Conservation (phyloP, 257 asterid species). For the Echites panduratus region DNA sequence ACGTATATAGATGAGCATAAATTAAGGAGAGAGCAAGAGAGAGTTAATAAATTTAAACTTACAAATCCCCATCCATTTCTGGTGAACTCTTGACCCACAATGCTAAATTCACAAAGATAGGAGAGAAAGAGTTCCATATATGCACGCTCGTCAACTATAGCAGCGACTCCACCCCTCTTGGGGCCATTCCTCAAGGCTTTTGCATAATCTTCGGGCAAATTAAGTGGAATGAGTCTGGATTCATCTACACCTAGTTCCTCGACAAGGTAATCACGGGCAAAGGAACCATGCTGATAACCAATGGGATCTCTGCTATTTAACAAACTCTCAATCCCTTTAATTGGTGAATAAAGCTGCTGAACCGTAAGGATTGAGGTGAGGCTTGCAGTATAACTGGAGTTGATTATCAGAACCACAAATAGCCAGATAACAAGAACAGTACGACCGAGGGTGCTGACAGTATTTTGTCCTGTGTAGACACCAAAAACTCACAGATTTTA, state of each 20-base stretch:
- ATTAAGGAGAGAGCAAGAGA: background rate
- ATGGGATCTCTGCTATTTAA: slow-evolving; percentile 32
- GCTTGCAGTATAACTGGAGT: slow-evolving; percentile 61
- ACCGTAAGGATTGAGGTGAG: slow-evolving; percentile 66
- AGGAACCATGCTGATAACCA: slow-evolving; percentile 54
- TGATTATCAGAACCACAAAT: slow-evolving; percentile 52
- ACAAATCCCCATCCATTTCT: slow-evolving; percentile 68
- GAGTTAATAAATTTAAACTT: slow-evolving; percentile 21
- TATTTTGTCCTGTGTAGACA: slow-evolving; percentile 49
- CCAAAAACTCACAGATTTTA: background rate
- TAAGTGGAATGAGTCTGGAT: slow-evolving; percentile 51
- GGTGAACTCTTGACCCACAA: slow-evolving; percentile 55
- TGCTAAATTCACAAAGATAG: slow-evolving; percentile 39
- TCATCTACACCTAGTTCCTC: slow-evolving; percentile 44
- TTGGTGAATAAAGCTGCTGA: slow-evolving; percentile 49
- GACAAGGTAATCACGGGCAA: slow-evolving; percentile 41
- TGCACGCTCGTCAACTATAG: slow-evolving; percentile 54
- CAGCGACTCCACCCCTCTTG: slow-evolving; percentile 47
- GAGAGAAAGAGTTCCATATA: slow-evolving; percentile 59
- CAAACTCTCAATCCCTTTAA: slow-evolving; percentile 51
- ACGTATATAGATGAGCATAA: no score
- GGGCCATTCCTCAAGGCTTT: slow-evolving; percentile 47
- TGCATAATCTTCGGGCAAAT: slow-evolving; percentile 48
- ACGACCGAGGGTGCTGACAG: slow-evolving; percentile 51
- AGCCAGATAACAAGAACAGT: slow-evolving; percentile 51